A percentile compares a stretch with the other conserved stretches of the same genome.
phyloP scores from a whole-genome alignment of 371 early-diverging fungal genomes.

The Rhizomucor pusillus region DNA sequence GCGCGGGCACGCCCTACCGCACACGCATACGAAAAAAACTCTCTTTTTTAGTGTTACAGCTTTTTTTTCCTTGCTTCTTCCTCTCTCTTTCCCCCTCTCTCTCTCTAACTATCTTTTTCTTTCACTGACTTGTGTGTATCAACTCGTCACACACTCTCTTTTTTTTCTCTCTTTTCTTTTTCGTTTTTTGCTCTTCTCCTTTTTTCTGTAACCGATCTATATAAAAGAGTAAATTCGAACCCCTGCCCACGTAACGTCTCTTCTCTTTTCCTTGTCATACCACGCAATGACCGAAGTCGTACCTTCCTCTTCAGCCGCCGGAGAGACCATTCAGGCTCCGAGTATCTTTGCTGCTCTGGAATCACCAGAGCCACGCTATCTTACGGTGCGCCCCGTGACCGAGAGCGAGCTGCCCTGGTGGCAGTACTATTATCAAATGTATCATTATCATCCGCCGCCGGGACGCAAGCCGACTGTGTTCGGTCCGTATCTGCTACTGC shows the following conservation, averaged over 20 bases:
- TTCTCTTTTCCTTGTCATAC: no score
- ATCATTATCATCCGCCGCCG: slow-evolving; percentile 44
- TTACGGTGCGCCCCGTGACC: slow-evolving; percentile 10
- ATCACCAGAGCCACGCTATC: slow-evolving; percentile 5
- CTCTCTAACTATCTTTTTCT: not conserved
- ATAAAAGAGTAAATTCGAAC: no score
- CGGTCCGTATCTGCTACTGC: slow-evolving; percentile 93
- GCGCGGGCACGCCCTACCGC: no score
- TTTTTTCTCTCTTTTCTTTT: no score
- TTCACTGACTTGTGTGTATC: no score
- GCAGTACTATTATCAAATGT: slow-evolving; percentile 44
- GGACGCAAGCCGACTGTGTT: slow-evolving; percentile 65
- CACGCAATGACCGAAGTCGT: no score
- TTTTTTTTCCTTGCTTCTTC: slow-evolving; percentile 5
- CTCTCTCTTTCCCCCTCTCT: slow-evolving; percentile 2
- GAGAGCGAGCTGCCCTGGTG: slow-evolving; percentile 40
- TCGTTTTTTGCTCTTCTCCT: no score
- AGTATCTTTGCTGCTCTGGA: slow-evolving; percentile 6
- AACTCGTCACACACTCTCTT: no score
- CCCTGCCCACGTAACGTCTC: no score
- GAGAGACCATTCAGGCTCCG: slow-evolving; percentile 9
- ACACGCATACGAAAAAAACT: no score
- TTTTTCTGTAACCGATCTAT: no score
- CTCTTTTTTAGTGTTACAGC: no score
- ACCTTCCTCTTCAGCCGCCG: slow-evolving; percentile 7